Evolutionary conservation across 306 rosid genomes (phyloP).

Genomic region (Fragaria nilgerrensis): DNA sequence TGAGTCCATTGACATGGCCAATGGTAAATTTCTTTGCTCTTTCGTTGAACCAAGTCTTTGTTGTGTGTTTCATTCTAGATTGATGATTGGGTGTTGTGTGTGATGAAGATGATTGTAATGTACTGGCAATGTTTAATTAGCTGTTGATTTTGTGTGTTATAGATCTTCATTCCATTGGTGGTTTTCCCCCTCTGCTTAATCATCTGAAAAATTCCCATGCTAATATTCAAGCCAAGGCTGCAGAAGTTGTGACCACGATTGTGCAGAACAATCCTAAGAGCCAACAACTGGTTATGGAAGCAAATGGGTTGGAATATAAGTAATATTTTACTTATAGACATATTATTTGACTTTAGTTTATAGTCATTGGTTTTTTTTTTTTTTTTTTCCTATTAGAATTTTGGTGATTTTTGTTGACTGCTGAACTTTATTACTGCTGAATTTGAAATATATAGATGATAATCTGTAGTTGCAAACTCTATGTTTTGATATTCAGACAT

Average conservation of each 20-base stretch:
- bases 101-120: not conserved
- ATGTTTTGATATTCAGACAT: too few relatives aligned
- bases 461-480: too few relatives aligned
- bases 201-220: constrained; percentile 81
- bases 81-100: not conserved
- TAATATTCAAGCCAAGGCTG: constrained; percentile 91
- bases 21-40: constrained; percentile 45
- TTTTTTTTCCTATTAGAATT: too few relatives aligned
- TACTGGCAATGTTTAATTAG: not conserved
- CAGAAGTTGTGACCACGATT: constrained; percentile 82
- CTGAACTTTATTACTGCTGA: too few relatives aligned
- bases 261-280: constrained; percentile 90
- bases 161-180: constrained; percentile 92
- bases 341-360: too few relatives aligned
- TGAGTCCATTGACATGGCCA: constrained; percentile 94
- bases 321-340: too few relatives aligned
- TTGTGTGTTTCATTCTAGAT: not conserved
- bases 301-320: constrained; percentile 85
- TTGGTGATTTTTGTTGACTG: too few relatives aligned
- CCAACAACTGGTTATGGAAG: constrained; percentile 91
- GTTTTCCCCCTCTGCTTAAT: constrained; percentile 78
- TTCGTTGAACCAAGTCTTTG: not conserved
- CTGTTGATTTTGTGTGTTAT: constrained; percentile 15
- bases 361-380: too few relatives aligned
- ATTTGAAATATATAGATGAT: too few relatives aligned